phyloP scores from a whole-genome alignment of 495 filamentous ascomycete species.

The Xanthoparmelia taractica region DNA sequence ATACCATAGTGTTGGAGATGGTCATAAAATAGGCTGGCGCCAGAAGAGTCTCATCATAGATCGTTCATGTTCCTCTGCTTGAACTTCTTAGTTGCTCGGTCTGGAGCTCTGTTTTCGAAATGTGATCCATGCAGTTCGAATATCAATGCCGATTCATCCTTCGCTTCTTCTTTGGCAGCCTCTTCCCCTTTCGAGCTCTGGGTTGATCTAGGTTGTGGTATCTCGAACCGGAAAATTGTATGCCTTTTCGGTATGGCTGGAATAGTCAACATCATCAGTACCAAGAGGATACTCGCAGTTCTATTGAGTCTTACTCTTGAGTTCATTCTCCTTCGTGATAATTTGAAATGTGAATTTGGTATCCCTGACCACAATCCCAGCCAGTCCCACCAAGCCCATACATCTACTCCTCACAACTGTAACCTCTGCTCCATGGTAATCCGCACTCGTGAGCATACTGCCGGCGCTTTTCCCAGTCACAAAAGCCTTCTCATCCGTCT shows the following conservation, averaged over 20 bases:
- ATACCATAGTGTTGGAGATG: slow-evolving; percentile 7
- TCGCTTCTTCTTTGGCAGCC: slow-evolving; percentile 25
- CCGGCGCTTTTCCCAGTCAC: slow-evolving; percentile 47
- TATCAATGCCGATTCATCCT: slow-evolving; percentile 40
- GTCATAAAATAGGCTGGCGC: background rate
- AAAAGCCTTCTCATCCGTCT: slow-evolving; percentile 37
- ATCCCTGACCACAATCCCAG: slow-evolving; percentile 83
- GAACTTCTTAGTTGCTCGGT: slow-evolving; percentile 85
- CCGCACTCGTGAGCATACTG: slow-evolving; percentile 68
- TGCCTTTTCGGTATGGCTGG: slow-evolving; percentile 78
- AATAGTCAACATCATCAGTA: background rate
- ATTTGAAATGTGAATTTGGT: slow-evolving; percentile 79
- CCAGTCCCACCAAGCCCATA: slow-evolving; percentile 70
- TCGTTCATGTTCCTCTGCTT: slow-evolving; percentile 65
- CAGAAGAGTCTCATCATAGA: slow-evolving; percentile 41
- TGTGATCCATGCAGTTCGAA: slow-evolving; percentile 87
- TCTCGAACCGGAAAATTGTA: slow-evolving; percentile 70
- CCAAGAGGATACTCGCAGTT: background rate
- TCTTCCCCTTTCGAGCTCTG: slow-evolving; percentile 19
- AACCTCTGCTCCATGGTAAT: slow-evolving; percentile 81
- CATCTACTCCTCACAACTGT: slow-evolving; percentile 77
- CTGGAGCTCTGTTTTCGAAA: slow-evolving; percentile 72
- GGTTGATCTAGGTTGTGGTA: slow-evolving; percentile 44
- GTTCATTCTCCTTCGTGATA: slow-evolving; percentile 53
- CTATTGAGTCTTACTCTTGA: slow-evolving; percentile 48